Conservation (phyloP, 1,284 basidiomycete genomes). For the Fistulinella staudtii region DNA sequence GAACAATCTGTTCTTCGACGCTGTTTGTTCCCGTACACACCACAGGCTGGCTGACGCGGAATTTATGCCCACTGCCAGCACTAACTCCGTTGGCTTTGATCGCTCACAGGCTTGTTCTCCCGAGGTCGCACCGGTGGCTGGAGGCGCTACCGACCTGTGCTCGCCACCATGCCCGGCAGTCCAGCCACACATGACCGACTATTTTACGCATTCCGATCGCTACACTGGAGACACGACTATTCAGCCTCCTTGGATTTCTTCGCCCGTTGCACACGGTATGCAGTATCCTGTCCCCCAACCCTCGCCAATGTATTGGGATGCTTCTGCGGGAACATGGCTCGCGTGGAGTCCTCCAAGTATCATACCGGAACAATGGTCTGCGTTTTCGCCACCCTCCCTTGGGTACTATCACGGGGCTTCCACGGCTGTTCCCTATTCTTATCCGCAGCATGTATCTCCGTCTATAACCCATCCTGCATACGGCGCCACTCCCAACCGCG, state of each 20-base stretch:
- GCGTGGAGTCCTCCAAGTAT: slow-evolving; percentile 28
- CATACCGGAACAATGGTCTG: slow-evolving; percentile 29
- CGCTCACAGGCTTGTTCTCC: slow-evolving; percentile 22
- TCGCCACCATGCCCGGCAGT: slow-evolving; percentile 15
- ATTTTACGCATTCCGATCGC: slow-evolving; percentile 25
- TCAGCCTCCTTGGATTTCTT: slow-evolving; percentile 28
- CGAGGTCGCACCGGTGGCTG: slow-evolving; percentile 19
- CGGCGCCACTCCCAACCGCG: slow-evolving; percentile 13
- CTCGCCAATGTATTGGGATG: slow-evolving; percentile 32
- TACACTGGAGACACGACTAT: slow-evolving; percentile 22
- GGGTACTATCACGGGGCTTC: slow-evolving; percentile 30
- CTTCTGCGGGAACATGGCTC: slow-evolving; percentile 28
- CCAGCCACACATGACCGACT: slow-evolving; percentile 27
- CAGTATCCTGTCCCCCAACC: slow-evolving; percentile 31
- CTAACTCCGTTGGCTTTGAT: slow-evolving; percentile 23
- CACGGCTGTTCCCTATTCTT: slow-evolving; percentile 25
- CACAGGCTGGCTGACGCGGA: slow-evolving; percentile 27
- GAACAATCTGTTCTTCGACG: slow-evolving; percentile 31
- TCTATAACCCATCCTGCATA: slow-evolving; percentile 24
- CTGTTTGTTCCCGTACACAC: slow-evolving; percentile 27
- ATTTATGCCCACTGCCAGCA: slow-evolving; percentile 16
- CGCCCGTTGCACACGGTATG: slow-evolving; percentile 26
- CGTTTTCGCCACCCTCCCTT: slow-evolving; percentile 25
- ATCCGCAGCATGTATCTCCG: slow-evolving; percentile 26
- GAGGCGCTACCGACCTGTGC: slow-evolving; percentile 31